Evolutionary conservation across 2,329 filamentous ascomycete genomes (phyloP).

Genomic region (Eurotiales sp.): DNA sequence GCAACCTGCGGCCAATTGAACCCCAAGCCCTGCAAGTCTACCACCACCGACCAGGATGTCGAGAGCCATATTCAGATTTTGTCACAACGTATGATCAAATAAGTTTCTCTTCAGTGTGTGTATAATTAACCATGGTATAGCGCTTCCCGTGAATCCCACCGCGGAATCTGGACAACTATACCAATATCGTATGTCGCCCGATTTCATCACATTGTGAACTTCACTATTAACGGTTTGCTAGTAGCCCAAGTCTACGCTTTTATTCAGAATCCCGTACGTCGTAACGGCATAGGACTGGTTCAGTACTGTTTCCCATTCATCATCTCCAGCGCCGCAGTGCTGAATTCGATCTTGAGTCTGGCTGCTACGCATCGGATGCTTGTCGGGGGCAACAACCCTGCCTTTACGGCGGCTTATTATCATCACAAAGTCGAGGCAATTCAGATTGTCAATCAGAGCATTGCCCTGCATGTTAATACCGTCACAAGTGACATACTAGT

Average conservation of each 20-base stretch:
- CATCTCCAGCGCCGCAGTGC: neutral
- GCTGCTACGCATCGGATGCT: slow-evolving; percentile 5
- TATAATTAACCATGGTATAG: neutral
- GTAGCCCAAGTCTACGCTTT: slow-evolving; percentile 6
- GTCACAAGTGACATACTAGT: neutral
- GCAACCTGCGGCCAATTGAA: neutral
- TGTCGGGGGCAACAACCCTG: neutral
- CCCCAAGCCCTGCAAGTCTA: neutral
- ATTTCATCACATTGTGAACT: neutral
- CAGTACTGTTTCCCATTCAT: slow-evolving; percentile 4
- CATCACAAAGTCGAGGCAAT: slow-evolving; percentile 9
- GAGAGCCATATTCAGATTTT: neutral
- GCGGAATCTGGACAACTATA: neutral
- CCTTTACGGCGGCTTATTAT: slow-evolving; percentile 1
- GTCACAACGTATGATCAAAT: neutral
- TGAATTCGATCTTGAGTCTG: neutral
- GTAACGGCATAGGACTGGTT: neutral
- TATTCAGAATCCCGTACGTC: slow-evolving; percentile 1
- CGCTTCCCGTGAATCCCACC: neutral
- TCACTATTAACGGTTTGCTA: too few relatives aligned
- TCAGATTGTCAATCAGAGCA: slow-evolving; percentile 2
- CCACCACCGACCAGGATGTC: neutral
- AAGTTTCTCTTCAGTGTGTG: neutral
- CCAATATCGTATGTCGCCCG: neutral
- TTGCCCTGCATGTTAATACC: neutral